Evolutionary conservation across 1,139 yeast genomes (phyloP), one percentile per base, ranked within the genome.

Genomic region (Blastobotrys elegans): DNA sequence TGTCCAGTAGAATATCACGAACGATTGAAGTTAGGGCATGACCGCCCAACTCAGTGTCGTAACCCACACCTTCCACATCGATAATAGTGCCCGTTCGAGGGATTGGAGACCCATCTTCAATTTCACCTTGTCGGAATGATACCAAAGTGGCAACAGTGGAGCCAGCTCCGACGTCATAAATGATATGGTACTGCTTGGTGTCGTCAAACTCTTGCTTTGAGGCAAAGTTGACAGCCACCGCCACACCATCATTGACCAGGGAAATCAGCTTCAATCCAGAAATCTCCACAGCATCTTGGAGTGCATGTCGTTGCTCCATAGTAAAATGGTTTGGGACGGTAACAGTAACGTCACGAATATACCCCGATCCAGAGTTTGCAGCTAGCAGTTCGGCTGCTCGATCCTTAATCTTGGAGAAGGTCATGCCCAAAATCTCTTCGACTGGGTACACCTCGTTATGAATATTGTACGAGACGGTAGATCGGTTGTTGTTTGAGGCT

Each of bases 111-210:
- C 37, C 44, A 34, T 21, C 46, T 16, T 71, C 64, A 7, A 61
- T 68, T n/a, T 58, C 58, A 8, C 67, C 67, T 29, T 77, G 77
- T 33, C 70, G 68, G 53, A 82, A 71, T 1, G 92, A 80, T 48
- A 90, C 80, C 29, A 92, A 69, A 0, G 97, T 84, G 2, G 96
- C 95, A 49, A 82, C 79, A 0, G 95, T 85, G 0, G 95, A 82
- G 1, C 96, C 95, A 2, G 96, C 94, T 44, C 99, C 99, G 76
- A 85, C 78, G 64, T 92, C 98, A 64, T 82, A 88, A 29, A 94
- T 76, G 46, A 89, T 64, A 60, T 85, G 87, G 59, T 82, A 77
- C 57, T 82, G 80, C 45, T 73, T 70, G 13, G 64, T 65, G 3
- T 71, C 73, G 26, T 58, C 48, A 48, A 69, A 67, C 51, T 64